Conservation (phyloP, 768 basidiomycete species). For the Suillus alpinus region DNA sequence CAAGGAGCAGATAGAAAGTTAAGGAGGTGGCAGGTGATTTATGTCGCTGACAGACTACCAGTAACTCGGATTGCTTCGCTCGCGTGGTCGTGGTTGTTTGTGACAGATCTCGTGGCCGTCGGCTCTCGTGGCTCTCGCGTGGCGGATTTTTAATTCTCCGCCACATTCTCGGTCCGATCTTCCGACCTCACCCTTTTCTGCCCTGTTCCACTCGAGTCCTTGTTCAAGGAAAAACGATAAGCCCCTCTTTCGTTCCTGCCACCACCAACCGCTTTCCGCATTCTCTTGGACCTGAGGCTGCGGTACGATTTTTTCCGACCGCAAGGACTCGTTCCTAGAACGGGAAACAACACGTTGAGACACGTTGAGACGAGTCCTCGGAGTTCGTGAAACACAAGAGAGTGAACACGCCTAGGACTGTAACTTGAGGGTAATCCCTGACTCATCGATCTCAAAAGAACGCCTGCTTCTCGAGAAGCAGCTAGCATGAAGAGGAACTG, state of each 20-base stretch:
- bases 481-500: background rate
- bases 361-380: background rate
- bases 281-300: background rate
- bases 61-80: constrained; percentile 26
- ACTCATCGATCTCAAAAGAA: background rate
- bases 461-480: background rate
- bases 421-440: background rate
- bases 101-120: constrained; percentile 27
- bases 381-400: background rate
- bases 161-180: constrained; percentile 11
- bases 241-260: constrained; percentile 1
- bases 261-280: background rate
- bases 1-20: background rate
- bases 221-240: constrained; percentile 1
- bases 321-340: constrained; percentile 1
- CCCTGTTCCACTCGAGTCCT: background rate
- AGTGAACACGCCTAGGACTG: background rate
- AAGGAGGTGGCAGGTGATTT: constrained; percentile 8
- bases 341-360: background rate
- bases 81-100: constrained; percentile 27
- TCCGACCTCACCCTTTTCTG: background rate
- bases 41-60: constrained; percentile 15
- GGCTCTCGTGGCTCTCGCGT: constrained; percentile 35
- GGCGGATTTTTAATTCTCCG: constrained; percentile 22
- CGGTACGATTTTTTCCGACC: background rate